Conservation (phyloP, 2,329 filamentous ascomycete genomes). For the Fusarium papillatum region DNA sequence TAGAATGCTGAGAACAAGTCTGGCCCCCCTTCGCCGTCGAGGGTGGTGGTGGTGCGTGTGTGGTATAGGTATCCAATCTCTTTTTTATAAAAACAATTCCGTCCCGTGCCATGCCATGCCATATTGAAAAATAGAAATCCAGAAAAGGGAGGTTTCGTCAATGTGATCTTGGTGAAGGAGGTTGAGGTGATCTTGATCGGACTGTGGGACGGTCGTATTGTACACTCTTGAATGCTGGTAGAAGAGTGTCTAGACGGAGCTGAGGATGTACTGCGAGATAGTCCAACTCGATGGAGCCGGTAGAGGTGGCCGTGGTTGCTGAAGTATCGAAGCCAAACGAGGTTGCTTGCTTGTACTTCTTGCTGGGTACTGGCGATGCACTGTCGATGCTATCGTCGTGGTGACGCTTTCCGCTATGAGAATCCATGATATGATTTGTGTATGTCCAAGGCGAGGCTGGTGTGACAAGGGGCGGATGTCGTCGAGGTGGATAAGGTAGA, state of each 20-base stretch:
- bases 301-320: constrained; percentile 32
- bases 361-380: constrained; percentile 38
- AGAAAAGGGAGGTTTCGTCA: constrained; percentile 12
- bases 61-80: constrained; percentile 32
- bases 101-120: constrained; percentile 3
- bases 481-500: constrained; percentile 11
- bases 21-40: constrained; percentile 24
- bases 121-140: neutral
- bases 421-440: constrained; percentile 27
- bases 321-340: constrained; percentile 42
- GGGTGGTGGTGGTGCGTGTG: constrained; percentile 13
- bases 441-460: constrained; percentile 13
- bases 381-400: constrained; percentile 35
- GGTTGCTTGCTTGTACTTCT: constrained; percentile 43
- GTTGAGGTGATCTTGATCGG: constrained; percentile 42
- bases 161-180: constrained; percentile 41
- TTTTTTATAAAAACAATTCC: constrained; percentile 12
- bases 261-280: constrained; percentile 24
- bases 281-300: constrained; percentile 31
- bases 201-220: constrained; percentile 36
- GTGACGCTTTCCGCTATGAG: constrained; percentile 39
- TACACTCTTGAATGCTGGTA: constrained; percentile 40
- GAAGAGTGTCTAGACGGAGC: constrained; percentile 31
- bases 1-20: constrained; percentile 25
- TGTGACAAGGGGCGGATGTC: constrained; percentile 4